A percentile compares a stretch with the other conserved stretches of the same genome.
These are phyloP conservation scores for Microsporum audouinii DNA, from an alignment of 2,329 filamentous ascomycete species.

Conservation along the genomic window DNA sequence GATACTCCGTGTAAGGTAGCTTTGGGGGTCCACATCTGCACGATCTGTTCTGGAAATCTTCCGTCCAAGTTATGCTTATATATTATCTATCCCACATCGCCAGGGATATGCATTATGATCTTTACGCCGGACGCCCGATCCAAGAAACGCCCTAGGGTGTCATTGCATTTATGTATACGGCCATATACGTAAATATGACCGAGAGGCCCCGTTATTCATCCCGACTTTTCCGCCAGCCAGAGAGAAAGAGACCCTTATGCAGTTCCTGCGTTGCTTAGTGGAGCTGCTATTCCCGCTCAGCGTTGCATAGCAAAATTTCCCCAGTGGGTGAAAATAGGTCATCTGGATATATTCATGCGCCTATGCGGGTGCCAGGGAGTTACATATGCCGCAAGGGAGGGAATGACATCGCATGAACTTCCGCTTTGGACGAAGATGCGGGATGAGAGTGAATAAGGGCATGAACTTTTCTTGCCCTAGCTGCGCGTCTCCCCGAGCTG, in stretches of 20 bases:
- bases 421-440: not conserved
- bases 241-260: not conserved
- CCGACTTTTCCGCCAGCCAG: not conserved
- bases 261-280: not conserved
- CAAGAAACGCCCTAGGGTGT: not conserved
- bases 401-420: not conserved
- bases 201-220: not conserved
- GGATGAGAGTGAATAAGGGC: no score
- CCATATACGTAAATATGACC: not conserved
- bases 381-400: not conserved
- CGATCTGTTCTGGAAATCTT: constrained; percentile 2
- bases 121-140: not conserved
- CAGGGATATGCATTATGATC: not conserved
- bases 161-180: not conserved
- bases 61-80: not conserved
- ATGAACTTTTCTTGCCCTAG: not conserved
- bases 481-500: not conserved
- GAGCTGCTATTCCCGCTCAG: not conserved
- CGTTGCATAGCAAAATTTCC: not conserved
- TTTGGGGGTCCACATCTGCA: constrained; percentile 1
- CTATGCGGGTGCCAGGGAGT: not conserved
- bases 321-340: not conserved
- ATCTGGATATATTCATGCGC: not conserved
- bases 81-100: not conserved
- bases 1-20: not conserved